Evolutionary conservation across 805 yeast genomes (phyloP), one percentile per base, ranked within the genome.

Genomic region (Candida taoyuanica): DNA sequence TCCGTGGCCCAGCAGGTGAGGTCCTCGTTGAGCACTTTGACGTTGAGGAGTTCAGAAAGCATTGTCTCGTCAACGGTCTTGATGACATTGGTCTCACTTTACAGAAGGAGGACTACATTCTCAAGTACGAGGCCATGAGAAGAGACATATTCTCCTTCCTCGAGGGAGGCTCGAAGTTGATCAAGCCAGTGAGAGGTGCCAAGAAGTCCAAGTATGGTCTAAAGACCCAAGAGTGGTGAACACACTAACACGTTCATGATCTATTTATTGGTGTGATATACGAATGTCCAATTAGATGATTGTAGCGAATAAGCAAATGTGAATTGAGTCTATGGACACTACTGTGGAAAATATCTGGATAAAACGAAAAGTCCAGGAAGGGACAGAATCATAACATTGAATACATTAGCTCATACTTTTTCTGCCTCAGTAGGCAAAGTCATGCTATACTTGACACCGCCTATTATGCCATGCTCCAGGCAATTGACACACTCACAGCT

Each of bases 81-180:
- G 98, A 93, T 62, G 98, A 93, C 61, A 93, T 93, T 64, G 97
- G 97, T 30, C 75, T 93, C 56, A 93, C 98, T 36, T 68, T 93
- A 54, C 91, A 88, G 64, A 87, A 88, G 66, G 96, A 86, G 65
- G 76, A 76, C 37, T 78, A 54, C 62, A 93, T 93, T 52, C 41
- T 61, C 37, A 71, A 77, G 52, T 93, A 78, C 56, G 98, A 93
- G 70, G 75, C 66, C 17, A 64, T 67, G 47, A 85, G 98, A 74
- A 79, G 74, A 59, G 79, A 73, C 36, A 79, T 70, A 60, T 93
- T 85, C 62, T 86, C 96, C 8, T 93, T 94, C 78, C 76, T 89
- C 60, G 97, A 89, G 70, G 88, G 93, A 48, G 95, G 95, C 31
- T 75, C 91, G 17, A 73, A 73, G 46, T 67, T 81, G 43, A 64